Percentiles rank a stretch among this genome's conserved stretches.
phyloP scores from a whole-genome alignment of 306 rosid genomes.

The Dalbergia cochinchinensis region DNA sequence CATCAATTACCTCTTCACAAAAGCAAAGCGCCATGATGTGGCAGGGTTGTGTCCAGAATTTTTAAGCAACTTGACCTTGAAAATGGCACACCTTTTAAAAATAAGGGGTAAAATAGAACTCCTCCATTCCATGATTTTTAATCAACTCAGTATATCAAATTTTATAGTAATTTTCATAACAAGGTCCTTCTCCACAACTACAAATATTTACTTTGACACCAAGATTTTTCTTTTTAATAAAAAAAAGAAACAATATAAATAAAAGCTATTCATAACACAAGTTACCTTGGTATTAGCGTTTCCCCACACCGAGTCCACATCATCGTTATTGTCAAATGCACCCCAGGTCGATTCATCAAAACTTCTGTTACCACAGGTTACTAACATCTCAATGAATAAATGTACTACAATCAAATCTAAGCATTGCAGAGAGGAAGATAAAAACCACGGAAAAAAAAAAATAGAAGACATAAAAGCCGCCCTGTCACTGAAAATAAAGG shows the following conservation, averaged over 20 bases:
- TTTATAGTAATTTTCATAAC: constrained; percentile 8
- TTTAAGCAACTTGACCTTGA: constrained; percentile 43
- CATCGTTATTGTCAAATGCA: constrained; percentile 85
- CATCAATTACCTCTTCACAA: background rate
- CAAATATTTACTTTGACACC: constrained; percentile 6
- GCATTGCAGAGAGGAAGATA: constrained; percentile 4
- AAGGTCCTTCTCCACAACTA: constrained; percentile 28
- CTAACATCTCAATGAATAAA: constrained; percentile 43
- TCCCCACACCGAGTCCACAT: constrained; percentile 90
- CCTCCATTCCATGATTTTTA: constrained; percentile 17
- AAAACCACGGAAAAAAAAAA: background rate
- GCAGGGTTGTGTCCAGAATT: constrained; percentile 32
- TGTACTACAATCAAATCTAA: constrained; percentile 30
- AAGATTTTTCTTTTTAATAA: background rate
- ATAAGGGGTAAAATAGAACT: background rate
- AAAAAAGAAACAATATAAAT: constrained; percentile 12
- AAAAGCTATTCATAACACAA: constrained; percentile 26
- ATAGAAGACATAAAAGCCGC: background rate
- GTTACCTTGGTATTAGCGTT: constrained; percentile 76
- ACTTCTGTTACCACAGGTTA: constrained; percentile 61
- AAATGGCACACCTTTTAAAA: constrained; percentile 34
- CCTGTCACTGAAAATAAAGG: background rate
- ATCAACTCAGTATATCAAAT: constrained; percentile 28
- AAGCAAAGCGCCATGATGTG: constrained; percentile 20
- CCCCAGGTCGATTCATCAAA: constrained; percentile 95